Evolutionary conservation across 371 early-diverging fungal genomes (phyloP).

Genomic region (Circinella minor): DNA sequence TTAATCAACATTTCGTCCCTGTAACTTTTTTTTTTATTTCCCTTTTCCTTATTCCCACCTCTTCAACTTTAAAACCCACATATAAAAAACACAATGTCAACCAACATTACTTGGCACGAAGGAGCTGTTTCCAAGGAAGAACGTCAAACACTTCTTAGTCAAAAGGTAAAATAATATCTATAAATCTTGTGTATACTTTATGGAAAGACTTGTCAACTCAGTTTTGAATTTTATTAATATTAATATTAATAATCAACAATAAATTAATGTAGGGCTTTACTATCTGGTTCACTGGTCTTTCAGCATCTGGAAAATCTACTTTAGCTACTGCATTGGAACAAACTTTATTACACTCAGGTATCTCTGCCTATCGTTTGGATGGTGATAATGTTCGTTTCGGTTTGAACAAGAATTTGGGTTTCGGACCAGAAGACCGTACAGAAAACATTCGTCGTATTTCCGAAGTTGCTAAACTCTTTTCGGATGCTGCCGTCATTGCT

Average conservation of each 20-base stretch:
- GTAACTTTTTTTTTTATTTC: constrained; percentile 2
- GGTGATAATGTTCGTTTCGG: constrained; percentile 97
- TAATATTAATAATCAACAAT: constrained; percentile 2
- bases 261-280: constrained; percentile 69
- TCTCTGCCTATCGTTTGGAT: constrained; percentile 87
- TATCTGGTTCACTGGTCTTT: constrained; percentile 94
- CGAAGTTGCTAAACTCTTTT: constrained; percentile 90
- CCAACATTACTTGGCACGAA: constrained; percentile 93
- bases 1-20: no score
- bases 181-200: no score
- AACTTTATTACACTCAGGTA: constrained; percentile 73
- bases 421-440: constrained; percentile 87
- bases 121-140: constrained; percentile 79
- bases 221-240: background rate
- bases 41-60: background rate
- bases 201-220: no score
- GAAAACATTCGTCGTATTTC: constrained; percentile 95
- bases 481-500: constrained; percentile 81
- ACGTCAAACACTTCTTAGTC: constrained; percentile 72
- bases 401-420: constrained; percentile 92
- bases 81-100: constrained; percentile 45
- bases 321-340: constrained; percentile 91
- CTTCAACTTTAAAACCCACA: no score
- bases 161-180: constrained; percentile 56
- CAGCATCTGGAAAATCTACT: constrained; percentile 93